Evolutionary conservation across 306 rosid genomes (phyloP), one percentile per base, ranked within the genome.

Genomic region (Cucurbita argyrosperma): DNA sequence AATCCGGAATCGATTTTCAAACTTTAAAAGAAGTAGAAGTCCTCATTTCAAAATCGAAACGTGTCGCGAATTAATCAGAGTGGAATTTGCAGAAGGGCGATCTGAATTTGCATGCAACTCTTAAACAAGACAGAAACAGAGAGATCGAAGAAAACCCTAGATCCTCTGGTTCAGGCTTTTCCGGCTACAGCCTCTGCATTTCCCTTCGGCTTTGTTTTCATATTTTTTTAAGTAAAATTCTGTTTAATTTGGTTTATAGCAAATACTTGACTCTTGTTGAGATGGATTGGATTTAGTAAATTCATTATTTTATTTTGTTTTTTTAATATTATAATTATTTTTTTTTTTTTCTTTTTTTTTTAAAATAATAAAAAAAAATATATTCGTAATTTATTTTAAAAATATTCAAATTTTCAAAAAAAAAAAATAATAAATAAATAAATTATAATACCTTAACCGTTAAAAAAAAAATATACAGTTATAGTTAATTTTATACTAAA

Each of bases 131-230:
- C 77, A 37, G 67, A 46, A 16, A 79, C 77, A 37, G 67, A 53
- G 74, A 57, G 72, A 75, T 55, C 80, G 53, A 78, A 57, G 55
- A 73, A 80, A 82, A 80, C 83, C 83, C 89, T 83, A 82, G 78
- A 78, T 72, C 76, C 81, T 76, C 74, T 61, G 80, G 74, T 49
- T 83, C 71, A 61, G 37, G 39, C 63, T 51, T 76, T 77, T 70
- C 50, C 76, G 37, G 54, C 72, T 66, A 66, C 35, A 45, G 72
- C 72, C 72, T 66, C 72, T 43, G 8, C 39, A 66, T 66, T 66
- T 66, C 39, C 54, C 7, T 45, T 12, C 30, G 54, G 1, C 72
- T 66, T 19, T 19, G 10, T 64, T 43, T 13, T 43, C 54, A 42
- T 64, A 4, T 45, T 43, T 30, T 30, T 30, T 45, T 13, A 11